Base-by-base conservation (phyloP, 2,329 filamentous ascomycete genomes). In the Neoscytalidium dimidiatum region DNA sequence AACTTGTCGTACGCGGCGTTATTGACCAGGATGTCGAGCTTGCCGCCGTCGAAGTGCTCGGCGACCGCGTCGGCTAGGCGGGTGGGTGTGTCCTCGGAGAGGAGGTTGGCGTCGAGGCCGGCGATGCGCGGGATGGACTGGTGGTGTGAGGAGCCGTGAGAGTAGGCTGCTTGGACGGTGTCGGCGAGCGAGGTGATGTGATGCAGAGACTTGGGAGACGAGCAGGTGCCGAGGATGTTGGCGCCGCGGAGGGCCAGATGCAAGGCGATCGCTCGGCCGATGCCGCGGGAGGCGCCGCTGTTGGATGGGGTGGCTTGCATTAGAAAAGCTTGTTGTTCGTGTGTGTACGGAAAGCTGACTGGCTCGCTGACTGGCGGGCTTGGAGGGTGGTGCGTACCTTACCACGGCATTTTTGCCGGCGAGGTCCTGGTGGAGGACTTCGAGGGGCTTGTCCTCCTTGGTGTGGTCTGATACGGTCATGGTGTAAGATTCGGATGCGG, bases 211-310 rank as follows among this genome's bases (percentile, higher is more conserved):
- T 69, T 13, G 2, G 66, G 61, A 31, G 71, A 68, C 4, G 73
- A 71, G 65, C 72, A 75, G 28, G 73, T 75, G 28, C 73, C 73
- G 19, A 75, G 62, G 62, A 75, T 68, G 35, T 71, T 73, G 65
- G 67, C 68, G 28, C 73, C 73, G 44, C 73, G 72, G 41, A 67
- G 69, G 14, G 72, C 67, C 35, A 75, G 71, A 23, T 72, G 65
- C 51, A 75, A 70, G 56, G 71, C 68, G 17, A 73, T 74, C 43
- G 72, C 71, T 17, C 72, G 70, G 46, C 72, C 72, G 31, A 73
- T 74, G 60, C 72, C 73, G 68, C 70, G 71, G 8, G 68, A 71
- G 57, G 72, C 73, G 17, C 72, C 72, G 14, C 71, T 74, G 65
- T n/a, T n/a, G n/a, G n/a, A n/a, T n/a, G n/a, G n/a, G n/a, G n/a